Percentiles rank a stretch among this genome's conserved stretches.
Evolutionary conservation across 2,329 filamentous ascomycete genomes (phyloP).

Genomic region (Helotiales sp.): DNA sequence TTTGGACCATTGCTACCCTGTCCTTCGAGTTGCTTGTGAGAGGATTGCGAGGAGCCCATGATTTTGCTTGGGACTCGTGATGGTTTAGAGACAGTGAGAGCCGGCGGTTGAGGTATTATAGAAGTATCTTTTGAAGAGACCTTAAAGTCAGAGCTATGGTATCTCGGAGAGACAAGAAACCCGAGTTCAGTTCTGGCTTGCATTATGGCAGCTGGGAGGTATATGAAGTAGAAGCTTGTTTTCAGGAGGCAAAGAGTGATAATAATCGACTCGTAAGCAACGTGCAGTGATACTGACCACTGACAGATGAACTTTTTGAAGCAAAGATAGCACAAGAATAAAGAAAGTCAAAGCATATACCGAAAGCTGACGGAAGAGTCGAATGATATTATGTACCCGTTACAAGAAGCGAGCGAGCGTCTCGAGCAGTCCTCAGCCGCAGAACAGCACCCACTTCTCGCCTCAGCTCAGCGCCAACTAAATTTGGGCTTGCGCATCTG

Average conservation of each 20-base stretch:
- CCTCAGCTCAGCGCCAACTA: constrained; percentile 17
- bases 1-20: not conserved
- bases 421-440: constrained; percentile 15
- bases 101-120: not conserved
- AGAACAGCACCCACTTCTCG: constrained; percentile 6
- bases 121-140: not conserved
- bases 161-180: not conserved
- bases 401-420: not conserved
- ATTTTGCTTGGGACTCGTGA: not conserved
- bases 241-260: constrained; percentile 18
- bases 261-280: not conserved
- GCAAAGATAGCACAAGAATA: not conserved
- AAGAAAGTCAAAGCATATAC: not conserved
- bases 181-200: not conserved
- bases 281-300: not conserved
- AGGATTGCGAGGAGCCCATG: not conserved
- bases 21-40: not conserved
- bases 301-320: not conserved
- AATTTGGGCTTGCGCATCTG: not conserved
- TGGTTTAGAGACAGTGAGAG: constrained; percentile 2
- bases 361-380: not conserved
- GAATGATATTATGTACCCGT: not conserved
- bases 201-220: not conserved
- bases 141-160: not conserved
- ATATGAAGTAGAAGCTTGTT: not conserved